phyloP scores from a whole-genome alignment of 2,329 filamentous ascomycete species.

The Allantophomopsis lycopodina region DNA sequence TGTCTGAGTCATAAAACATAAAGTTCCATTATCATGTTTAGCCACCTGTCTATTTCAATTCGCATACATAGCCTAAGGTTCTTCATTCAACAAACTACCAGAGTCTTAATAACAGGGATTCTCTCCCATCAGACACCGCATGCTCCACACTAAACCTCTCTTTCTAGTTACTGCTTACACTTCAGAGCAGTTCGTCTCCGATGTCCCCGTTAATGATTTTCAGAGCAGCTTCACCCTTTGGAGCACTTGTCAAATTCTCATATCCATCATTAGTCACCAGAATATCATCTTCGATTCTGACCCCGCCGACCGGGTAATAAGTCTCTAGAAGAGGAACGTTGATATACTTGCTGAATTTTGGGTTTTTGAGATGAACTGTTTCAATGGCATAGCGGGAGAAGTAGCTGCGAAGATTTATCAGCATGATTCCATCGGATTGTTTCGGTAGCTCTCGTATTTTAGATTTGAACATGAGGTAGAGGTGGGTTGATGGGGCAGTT shows the following conservation, averaged over 20 bases:
- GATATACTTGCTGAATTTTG: constrained; percentile 47
- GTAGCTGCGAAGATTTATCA: constrained; percentile 33
- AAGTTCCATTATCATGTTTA: too few species aligned
- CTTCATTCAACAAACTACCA: too few species aligned
- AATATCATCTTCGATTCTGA: constrained; percentile 86
- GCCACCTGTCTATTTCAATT: too few species aligned
- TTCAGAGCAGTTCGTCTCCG: too few species aligned
- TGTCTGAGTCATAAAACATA: too few species aligned
- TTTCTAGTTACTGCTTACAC: too few species aligned
- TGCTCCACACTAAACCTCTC: too few species aligned
- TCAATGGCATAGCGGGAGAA: constrained; percentile 64
- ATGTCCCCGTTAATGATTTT: constrained; percentile 32
- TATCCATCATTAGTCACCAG: constrained; percentile 64
- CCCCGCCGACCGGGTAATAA: constrained; percentile 73
- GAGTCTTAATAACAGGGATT: too few species aligned
- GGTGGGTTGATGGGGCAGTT: constrained; percentile 35
- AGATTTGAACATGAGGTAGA: constrained; percentile 70
- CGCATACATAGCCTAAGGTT: too few species aligned
- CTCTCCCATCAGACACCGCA: too few species aligned
- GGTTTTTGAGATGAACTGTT: constrained; percentile 47
- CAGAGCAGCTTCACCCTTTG: constrained; percentile 62
- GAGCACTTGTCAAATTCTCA: constrained; percentile 72
- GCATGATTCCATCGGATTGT: background rate
- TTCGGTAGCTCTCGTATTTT: constrained; percentile 37
- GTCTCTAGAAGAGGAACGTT: constrained; percentile 48